Base-by-base conservation (phyloP, 2,329 filamentous ascomycete genomes). In the Endocalyx cinctus region DNA sequence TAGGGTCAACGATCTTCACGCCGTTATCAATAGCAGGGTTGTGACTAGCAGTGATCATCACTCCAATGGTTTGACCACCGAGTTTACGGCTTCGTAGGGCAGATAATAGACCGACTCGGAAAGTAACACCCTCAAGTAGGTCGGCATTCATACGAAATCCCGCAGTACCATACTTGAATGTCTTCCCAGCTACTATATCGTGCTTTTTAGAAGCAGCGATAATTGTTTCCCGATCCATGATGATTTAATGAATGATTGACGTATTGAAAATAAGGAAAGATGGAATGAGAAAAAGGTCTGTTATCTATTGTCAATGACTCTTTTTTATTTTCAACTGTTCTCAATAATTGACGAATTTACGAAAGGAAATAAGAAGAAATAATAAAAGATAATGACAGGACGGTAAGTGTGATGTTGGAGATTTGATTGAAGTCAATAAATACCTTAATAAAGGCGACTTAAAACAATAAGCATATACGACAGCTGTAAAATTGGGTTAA, bases 21-120 rank as follows among this genome's bases (percentile, higher is more conserved):
- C 88, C 88, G 61, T 95, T 95, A 64, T 95, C 88, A 50, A 79
- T 74, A 20, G 88, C 83, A 13, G 86, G 86, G 64, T 95, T 95
- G 71, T 95, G 88, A 54, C 86, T 94, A 42, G 88, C 88, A 26
- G 88, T 95, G 60, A 95, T 85, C 88, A 95, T 95, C 48, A 98
- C 83, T 55, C 92, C 92, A 55, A 98, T 94, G 51, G 87, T 84
- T 68, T 94, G 86, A 45, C 88, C 84, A 59, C 83, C 82, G 50
- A 94, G 78, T 65, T 92, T 94, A 58, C 87, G 85, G 46, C 88
- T 96, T 43, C 92, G 84, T 32, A 97, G 75, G 36, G 85, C 80
- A 19, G 92, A 87, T 37, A 96, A 78, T 41, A 98, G 77, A 32
- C 90, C 92, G 46, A 96, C 89, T 29, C 89, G 83, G 65, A 90